These are phyloP conservation scores for Dictyostelium firmibasis DNA, from an alignment of 78 protist genomes.

Conservation along the genomic window DNA sequence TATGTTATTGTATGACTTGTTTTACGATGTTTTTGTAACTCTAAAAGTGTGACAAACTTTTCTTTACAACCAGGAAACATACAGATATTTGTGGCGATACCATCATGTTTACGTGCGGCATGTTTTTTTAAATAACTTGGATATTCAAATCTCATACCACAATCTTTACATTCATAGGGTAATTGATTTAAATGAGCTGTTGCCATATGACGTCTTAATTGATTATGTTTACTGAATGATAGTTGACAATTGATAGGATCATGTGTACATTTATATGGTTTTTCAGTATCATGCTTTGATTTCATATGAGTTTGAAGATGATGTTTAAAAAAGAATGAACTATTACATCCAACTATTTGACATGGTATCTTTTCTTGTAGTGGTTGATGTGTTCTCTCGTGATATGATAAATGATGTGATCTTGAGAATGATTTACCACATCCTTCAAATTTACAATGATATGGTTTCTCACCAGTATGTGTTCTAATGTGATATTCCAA, in stretches of 20 bases:
- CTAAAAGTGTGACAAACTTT: not conserved
- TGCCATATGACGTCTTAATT: constrained; percentile 49
- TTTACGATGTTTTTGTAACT: constrained; percentile 58
- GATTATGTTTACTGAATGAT: constrained; percentile 51
- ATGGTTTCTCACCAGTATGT: constrained; percentile 81
- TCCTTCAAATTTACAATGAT: constrained; percentile 56
- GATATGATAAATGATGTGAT: constrained; percentile 59
- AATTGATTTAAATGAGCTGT: constrained; percentile 26
- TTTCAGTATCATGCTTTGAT: constrained; percentile 6
- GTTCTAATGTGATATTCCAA: constrained; percentile 47
- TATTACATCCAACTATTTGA: not conserved
- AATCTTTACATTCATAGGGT: constrained; percentile 78
- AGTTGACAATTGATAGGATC: constrained; percentile 4
- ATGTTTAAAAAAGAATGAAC: constrained; percentile 9
- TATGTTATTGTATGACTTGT: not conserved
- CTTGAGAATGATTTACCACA: constrained; percentile 58
- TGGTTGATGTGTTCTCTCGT: not conserved
- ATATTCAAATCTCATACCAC: constrained; percentile 31
- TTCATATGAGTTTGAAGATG: not conserved
- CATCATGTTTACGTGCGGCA: not conserved
- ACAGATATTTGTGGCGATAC: not conserved
- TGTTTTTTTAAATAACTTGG: constrained; percentile 48
- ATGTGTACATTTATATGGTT: constrained; percentile 41
- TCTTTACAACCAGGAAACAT: constrained; percentile 7
- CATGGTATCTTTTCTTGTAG: not conserved